Conservation (phyloP, 495 filamentous ascomycete species). For the Hyaloscypha hepaticicola region DNA sequence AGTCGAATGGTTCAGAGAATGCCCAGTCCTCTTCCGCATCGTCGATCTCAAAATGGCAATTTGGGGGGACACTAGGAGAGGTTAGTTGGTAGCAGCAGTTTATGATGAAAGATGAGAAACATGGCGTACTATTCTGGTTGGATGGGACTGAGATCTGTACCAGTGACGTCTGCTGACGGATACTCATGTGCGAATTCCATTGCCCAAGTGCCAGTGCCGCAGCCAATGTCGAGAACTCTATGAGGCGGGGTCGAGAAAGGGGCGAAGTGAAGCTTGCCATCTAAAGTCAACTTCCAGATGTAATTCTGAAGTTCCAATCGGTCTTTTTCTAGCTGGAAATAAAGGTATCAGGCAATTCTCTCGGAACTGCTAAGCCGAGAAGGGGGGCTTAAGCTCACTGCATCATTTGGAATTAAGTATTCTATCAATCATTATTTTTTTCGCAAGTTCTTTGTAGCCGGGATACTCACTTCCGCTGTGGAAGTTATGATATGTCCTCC, state of each 20-base stretch:
- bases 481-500: background rate
- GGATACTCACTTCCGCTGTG: background rate
- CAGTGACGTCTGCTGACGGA: background rate
- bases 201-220: constrained; percentile 1
- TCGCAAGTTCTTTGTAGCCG: background rate
- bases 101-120: background rate
- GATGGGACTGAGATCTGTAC: constrained; percentile 9
- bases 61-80: background rate
- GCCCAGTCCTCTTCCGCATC: background rate
- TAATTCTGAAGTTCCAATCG: background rate
- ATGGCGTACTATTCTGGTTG: constrained; percentile 1
- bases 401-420: constrained; percentile 4
- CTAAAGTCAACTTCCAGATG: background rate
- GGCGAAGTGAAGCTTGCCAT: background rate
- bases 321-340: background rate
- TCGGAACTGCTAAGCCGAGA: background rate
- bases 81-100: background rate
- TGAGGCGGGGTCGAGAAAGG: constrained; percentile 1
- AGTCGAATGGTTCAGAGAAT: background rate
- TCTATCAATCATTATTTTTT: background rate
- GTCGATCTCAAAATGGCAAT: constrained; percentile 4
- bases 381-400: background rate
- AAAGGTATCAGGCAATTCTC: background rate
- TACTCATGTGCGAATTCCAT: background rate
- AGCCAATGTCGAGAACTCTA: background rate